Evolutionary conservation across 805 yeast species (phyloP).

Genomic region (Suhomyces emberorum): DNA sequence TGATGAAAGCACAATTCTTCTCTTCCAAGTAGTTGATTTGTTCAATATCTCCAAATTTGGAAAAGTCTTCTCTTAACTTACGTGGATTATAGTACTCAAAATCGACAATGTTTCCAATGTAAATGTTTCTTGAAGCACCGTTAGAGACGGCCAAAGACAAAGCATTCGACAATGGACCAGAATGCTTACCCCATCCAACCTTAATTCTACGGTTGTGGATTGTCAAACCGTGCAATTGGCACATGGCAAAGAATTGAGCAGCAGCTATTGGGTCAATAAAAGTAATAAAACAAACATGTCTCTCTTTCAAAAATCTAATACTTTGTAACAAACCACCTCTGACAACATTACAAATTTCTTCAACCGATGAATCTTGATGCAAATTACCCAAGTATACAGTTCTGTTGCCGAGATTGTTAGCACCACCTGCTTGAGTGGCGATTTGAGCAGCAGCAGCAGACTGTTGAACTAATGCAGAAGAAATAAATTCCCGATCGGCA

Average conservation of each 20-base stretch:
- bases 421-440: conserved; percentile 92
- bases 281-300: conserved; percentile 91
- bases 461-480: conserved; percentile 82
- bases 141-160: conserved; percentile 84
- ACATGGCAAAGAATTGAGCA: conserved; percentile 94
- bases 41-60: conserved; percentile 89
- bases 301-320: conserved; percentile 74
- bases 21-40: conserved; percentile 85
- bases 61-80: conserved; percentile 68
- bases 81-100: conserved; percentile 50
- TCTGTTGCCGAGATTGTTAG: conserved; percentile 86
- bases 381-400: conserved; percentile 89
- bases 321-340: conserved; percentile 91
- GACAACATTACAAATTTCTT: conserved; percentile 93
- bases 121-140: conserved; percentile 92
- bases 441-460: conserved; percentile 98
- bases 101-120: conserved; percentile 66
- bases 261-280: conserved; percentile 97
- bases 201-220: conserved; percentile 83
- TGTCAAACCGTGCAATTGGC: conserved; percentile 83
- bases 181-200: conserved; percentile 97
- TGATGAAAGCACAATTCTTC: conserved; percentile 85
- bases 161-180: conserved; percentile 87
- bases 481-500: conserved; percentile 60
- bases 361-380: conserved; percentile 83